Evolutionary conservation across 2,329 filamentous ascomycete genomes (phyloP), one percentile per base, ranked within the genome.

Genomic region (Sclerotinia subarctica): DNA sequence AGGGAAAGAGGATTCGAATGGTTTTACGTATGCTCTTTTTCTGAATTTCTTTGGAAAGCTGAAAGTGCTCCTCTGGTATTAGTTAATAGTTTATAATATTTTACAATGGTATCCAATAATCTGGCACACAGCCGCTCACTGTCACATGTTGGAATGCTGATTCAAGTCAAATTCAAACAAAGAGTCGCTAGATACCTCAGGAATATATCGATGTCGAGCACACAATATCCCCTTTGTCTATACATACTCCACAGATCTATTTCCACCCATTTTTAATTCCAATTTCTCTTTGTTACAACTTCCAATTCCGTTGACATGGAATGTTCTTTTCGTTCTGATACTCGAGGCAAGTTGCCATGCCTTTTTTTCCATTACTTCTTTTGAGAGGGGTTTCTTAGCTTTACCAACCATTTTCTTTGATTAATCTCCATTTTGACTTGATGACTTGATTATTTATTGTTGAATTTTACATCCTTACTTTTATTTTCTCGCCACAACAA

Each of bases 391-490:
- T 24, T 62, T 44, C 44, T 62, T 29, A 13, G 44, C 58, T n/a
- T 62, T 49, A 49, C 29, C 26, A 62, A 62, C 24, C 13, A 49
- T 19, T 49, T 19, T 62, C 58, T 60, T 60, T 60, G 58, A 49
- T 32, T 24, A 24, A 21, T 49, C 58, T 49, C 26, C 26, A 49
- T 44, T 32, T 35, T 6, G 38, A 13, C 3, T 35, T 54, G 21
- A 21, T n/a, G 29, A 54, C 21, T 19, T 8, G 24, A 29, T 47
- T 24, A 19, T 62, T 17, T 19, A 17, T 49, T 10, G 21, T 24
- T 8, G 15, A 7, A 1, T 62, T 24, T n/a, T 15, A 24, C 11
- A 49, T 11, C 4, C 38, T 3, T 11, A 47, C 17, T 3, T 4
- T 11, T 19, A n/a, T 49, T 62, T 62, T 13, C 5, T 32, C 21